Conservation (phyloP, 1,284 basidiomycete species). For the Meripilus lineatus region DNA sequence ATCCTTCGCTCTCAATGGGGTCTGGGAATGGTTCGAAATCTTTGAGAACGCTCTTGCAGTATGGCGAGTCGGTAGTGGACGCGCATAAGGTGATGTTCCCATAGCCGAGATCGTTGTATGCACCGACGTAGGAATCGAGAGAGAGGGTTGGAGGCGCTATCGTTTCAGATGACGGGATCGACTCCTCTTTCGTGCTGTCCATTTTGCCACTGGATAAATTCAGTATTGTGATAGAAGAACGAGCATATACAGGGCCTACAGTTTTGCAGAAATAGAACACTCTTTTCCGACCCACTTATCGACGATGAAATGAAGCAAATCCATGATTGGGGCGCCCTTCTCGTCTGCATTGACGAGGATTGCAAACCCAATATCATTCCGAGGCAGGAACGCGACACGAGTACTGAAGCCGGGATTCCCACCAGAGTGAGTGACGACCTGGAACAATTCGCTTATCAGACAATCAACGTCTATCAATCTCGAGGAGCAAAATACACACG, state of each 20-base stretch:
- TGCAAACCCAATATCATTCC: conserved; percentile 36
- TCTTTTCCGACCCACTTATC: no score
- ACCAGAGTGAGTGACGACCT: conserved; percentile 22
- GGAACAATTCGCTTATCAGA: no score
- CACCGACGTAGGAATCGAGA: conserved; percentile 16
- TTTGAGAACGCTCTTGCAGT: conserved; percentile 16
- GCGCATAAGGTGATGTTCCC: conserved; percentile 19
- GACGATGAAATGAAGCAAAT: no score
- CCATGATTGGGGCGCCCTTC: no score
- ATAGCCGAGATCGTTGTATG: conserved; percentile 19
- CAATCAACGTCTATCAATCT: no score
- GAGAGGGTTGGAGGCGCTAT: conserved; percentile 10
- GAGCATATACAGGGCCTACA: no score
- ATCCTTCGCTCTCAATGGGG: background rate
- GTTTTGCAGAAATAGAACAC: no score
- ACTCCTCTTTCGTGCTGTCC: no score
- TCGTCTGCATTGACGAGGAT: conserved; percentile 38
- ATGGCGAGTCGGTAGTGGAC: conserved; percentile 10
- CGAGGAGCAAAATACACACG: conserved; percentile 12
- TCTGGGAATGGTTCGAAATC: conserved; percentile 14
- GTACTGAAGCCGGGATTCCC: conserved; percentile 35
- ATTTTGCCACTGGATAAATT: no score
- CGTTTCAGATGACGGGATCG: no score
- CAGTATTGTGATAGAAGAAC: no score
- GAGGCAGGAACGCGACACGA: conserved; percentile 25